Evolutionary conservation across 2,329 filamentous ascomycete species (phyloP).

Genomic region (Xylariomycetidae sp.): DNA sequence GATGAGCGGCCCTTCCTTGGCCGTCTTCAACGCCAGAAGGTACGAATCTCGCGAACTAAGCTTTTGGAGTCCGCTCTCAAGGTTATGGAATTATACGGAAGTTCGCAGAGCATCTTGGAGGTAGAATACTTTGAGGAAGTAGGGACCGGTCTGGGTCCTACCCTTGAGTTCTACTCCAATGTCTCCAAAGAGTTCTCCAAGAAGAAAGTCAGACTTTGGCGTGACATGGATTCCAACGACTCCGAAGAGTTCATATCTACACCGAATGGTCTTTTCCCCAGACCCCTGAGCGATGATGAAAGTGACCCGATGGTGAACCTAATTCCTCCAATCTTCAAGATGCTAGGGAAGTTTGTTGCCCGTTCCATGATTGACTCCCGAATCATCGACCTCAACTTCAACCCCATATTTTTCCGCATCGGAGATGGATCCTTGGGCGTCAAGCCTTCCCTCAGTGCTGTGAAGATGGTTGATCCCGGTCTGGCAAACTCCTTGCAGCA

Average conservation of each 20-base stretch:
- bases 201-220: slow-evolving; percentile 95
- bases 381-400: slow-evolving; percentile 97
- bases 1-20: slow-evolving; percentile 91
- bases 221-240: slow-evolving; percentile 75
- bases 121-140: slow-evolving; percentile 99
- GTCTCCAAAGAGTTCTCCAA: slow-evolving; percentile 97
- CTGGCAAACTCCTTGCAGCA: slow-evolving; percentile 81
- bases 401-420: slow-evolving; percentile 95
- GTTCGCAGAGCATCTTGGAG: slow-evolving; percentile 92
- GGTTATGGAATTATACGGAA: slow-evolving; percentile 97
- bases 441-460: slow-evolving; percentile 78
- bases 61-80: slow-evolving; percentile 96
- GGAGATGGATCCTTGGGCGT: slow-evolving; percentile 66
- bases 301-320: slow-evolving; percentile 83
- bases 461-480: slow-evolving; percentile 83
- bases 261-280: slow-evolving; percentile 81
- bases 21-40: slow-evolving; percentile 89
- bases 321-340: slow-evolving; percentile 82
- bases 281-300: slow-evolving; percentile 79
- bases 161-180: slow-evolving; percentile 95
- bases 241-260: slow-evolving; percentile 80
- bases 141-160: slow-evolving; percentile 90
- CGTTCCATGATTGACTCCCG: slow-evolving; percentile 97
- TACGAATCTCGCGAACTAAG: slow-evolving; percentile 91
- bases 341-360: slow-evolving; percentile 94